Conservation (phyloP, 2,329 filamentous ascomycete species). For the Aspergillus sp. region DNA sequence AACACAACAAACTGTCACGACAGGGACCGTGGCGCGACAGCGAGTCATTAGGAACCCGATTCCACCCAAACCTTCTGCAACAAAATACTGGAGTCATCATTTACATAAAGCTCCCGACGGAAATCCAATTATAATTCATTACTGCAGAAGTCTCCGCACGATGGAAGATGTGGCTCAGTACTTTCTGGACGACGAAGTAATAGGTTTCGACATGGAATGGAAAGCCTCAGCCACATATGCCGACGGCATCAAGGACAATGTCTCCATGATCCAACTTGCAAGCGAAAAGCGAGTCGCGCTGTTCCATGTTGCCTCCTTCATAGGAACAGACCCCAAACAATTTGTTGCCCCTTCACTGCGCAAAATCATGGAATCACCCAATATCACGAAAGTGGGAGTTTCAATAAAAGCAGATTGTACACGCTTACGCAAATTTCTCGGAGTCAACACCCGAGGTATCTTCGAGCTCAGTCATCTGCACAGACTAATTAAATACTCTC, state of each 20-base stretch:
- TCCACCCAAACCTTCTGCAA: neutral
- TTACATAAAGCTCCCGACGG: slow-evolving; percentile 43
- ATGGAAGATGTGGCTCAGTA: slow-evolving; percentile 61
- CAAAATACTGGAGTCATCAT: slow-evolving; percentile 27
- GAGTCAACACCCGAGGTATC: slow-evolving; percentile 57
- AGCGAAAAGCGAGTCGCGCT: slow-evolving; percentile 68
- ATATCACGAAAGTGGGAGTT: slow-evolving; percentile 70
- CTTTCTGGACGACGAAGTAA: slow-evolving; percentile 61
- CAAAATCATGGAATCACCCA: slow-evolving; percentile 62
- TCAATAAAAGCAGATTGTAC: slow-evolving; percentile 64
- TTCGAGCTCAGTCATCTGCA: slow-evolving; percentile 81
- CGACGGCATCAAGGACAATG: slow-evolving; percentile 56
- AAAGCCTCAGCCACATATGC: slow-evolving; percentile 44
- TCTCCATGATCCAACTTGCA: slow-evolving; percentile 78
- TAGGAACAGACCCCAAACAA: slow-evolving; percentile 37
- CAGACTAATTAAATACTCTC: slow-evolving; percentile 64
- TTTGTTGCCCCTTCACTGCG: slow-evolving; percentile 66
- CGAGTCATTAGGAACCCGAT: neutral
- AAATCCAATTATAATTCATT: slow-evolving; percentile 62
- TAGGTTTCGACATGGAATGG: slow-evolving; percentile 95
- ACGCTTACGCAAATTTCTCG: slow-evolving; percentile 60
- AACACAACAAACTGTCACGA: neutral
- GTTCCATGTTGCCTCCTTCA: slow-evolving; percentile 69
- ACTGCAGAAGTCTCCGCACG: slow-evolving; percentile 62
- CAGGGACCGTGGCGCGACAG: neutral